Conservation (phyloP, 1,139 yeast species). For the Pichia sp. region DNA sequence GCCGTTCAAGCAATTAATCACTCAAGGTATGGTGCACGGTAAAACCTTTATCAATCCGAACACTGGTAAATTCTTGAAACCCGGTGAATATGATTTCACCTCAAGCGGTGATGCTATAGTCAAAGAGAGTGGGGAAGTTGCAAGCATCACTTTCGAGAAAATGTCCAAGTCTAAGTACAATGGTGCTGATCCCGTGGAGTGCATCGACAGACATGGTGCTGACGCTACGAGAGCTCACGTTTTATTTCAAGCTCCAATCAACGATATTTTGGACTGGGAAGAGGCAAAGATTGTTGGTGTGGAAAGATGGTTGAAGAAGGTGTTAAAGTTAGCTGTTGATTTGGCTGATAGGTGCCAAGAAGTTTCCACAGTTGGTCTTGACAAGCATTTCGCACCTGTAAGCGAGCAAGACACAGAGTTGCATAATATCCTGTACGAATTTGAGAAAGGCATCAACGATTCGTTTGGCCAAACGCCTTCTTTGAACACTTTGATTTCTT, state of each 20-base stretch:
- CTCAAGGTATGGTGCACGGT: slow-evolving; percentile 99
- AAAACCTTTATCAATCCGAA: slow-evolving; percentile 71
- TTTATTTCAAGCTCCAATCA: slow-evolving; percentile 87
- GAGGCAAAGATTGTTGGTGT: slow-evolving; percentile 81
- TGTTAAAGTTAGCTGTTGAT: slow-evolving; percentile 42
- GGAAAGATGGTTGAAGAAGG: slow-evolving; percentile 76
- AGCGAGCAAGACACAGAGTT: slow-evolving; percentile 44
- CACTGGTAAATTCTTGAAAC: slow-evolving; percentile 70
- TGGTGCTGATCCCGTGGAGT: slow-evolving; percentile 85
- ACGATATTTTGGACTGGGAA: slow-evolving; percentile 84
- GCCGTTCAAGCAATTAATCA: slow-evolving; percentile 73
- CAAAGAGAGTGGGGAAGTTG: slow-evolving; percentile 46
- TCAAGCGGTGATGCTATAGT: slow-evolving; percentile 44
- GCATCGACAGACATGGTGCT: slow-evolving; percentile 80
- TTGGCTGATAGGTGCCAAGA: slow-evolving; percentile 18
- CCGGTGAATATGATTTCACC: slow-evolving; percentile 58
- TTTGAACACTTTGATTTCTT: slow-evolving; percentile 82
- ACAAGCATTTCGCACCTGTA: slow-evolving; percentile 11
- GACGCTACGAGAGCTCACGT: slow-evolving; percentile 94
- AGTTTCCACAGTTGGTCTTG: slow-evolving; percentile 3
- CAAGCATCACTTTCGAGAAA: slow-evolving; percentile 68
- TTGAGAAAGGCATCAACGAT: slow-evolving; percentile 47
- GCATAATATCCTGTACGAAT: slow-evolving; percentile 55
- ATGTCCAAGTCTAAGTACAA: slow-evolving; percentile 95
- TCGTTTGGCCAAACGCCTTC: slow-evolving; percentile 60